phyloP scores from a whole-genome alignment of 78 protist genomes.

The Pelomyxa schiedti region DNA sequence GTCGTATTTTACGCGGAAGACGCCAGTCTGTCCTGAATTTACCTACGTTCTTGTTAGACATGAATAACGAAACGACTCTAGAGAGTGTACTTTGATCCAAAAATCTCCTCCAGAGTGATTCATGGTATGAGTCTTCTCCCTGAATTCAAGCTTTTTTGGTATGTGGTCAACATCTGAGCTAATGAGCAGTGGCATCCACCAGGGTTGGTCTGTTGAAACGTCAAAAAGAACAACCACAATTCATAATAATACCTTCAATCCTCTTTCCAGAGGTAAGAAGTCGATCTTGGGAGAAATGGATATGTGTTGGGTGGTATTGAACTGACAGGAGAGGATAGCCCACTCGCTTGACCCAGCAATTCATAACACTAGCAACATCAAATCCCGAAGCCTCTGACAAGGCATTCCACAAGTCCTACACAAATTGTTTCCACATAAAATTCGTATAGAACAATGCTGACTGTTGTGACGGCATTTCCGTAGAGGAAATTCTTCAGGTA shows the following conservation, averaged over 20 bases:
- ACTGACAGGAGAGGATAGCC: too few relatives aligned
- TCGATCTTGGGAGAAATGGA: too few relatives aligned
- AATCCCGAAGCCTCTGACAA: constrained; percentile 21
- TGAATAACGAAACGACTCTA: background rate
- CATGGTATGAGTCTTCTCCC: background rate
- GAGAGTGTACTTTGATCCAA: background rate
- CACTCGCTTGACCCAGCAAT: constrained; percentile 37
- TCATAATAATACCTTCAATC: too few relatives aligned
- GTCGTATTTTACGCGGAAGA: background rate
- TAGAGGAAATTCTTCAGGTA: constrained; percentile 53
- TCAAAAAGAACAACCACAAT: too few relatives aligned
- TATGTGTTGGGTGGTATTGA: too few relatives aligned
- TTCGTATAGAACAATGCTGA: background rate
- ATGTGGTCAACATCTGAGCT: background rate
- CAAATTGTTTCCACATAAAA: background rate
- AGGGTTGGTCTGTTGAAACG: background rate
- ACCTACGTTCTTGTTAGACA: background rate
- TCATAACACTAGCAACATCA: constrained; percentile 52
- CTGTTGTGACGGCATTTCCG: constrained; percentile 46
- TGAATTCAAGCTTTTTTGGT: background rate
- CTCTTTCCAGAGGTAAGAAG: too few relatives aligned
- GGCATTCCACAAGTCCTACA: constrained; percentile 74
- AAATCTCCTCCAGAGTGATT: background rate
- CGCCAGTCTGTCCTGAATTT: background rate
- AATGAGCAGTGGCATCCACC: background rate